Evolutionary conservation across 2,329 filamentous ascomycete genomes (phyloP), one percentile per base, ranked within the genome.

Genomic region (Venturia asperata): DNA sequence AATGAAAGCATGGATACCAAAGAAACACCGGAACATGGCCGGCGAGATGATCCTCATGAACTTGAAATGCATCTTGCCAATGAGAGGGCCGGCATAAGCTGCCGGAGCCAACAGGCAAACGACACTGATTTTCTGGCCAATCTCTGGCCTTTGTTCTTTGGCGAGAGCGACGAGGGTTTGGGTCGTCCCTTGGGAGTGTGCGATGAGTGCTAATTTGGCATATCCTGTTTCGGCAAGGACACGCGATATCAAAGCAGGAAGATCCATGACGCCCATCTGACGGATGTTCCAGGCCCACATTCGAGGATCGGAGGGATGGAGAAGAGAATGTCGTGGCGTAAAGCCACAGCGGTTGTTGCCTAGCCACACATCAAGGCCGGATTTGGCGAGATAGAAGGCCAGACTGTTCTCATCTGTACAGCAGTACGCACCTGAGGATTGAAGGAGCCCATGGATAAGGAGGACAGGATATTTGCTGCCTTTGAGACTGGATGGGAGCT

Each of bases 261-360:
- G 82, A 73, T 97, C 93, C 72, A 95, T 85, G 0, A 92, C 87
- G 3, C 92, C 93, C 89, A 97, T 95, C 72, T 96, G 91, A 0
- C 90, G 85, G 65, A 97, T 95, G 69, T 96, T 96, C 93, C 93
- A 97, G 49, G 87, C 86, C 93, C 93, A 97, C 90, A 97, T 95
- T 39, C 92, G 85, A 1, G 93, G 92, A 72, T 97, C 93, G 3
- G 79, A 79, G 69, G 89, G 86, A 1, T 84, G 77, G 47, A 97
- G 82, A 27, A 87, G 77, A 2, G 82, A 83, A 72, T 97, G 93
- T 68, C 86, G 84, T 0, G 93, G 92, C 0, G 83, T 79, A 75
- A 94, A 91, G 1, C 92, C 92, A 72, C 92, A 96, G 24, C 93
- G 84, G 73, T 96, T 97, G 77, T 96, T 96, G 5, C 93, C 93